Conservation (phyloP, 495 filamentous ascomycete species). For the Hypoxylon trugodes region DNA sequence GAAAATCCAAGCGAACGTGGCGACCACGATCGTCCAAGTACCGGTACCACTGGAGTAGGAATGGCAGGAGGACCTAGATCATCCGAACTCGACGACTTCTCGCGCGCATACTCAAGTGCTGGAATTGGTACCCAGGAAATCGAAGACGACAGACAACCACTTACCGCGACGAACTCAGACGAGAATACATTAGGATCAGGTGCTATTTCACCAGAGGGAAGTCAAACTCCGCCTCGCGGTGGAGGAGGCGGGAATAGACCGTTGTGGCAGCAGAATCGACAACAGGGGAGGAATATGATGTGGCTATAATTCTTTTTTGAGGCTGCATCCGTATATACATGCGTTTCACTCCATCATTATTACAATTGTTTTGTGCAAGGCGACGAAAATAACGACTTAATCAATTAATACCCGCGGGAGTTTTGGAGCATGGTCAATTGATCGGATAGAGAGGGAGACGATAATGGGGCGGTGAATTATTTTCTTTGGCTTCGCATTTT, state of each 20-base stretch:
- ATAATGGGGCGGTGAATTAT: no score
- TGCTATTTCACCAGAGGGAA: slow-evolving; percentile 16
- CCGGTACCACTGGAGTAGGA: background rate
- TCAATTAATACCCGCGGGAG: no score
- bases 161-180: slow-evolving; percentile 34
- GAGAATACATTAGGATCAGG: slow-evolving; percentile 9
- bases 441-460: no score
- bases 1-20: slow-evolving; percentile 25
- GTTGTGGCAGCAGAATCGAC: slow-evolving; percentile 60
- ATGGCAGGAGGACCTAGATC: slow-evolving; percentile 30
- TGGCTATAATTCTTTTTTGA: slow-evolving; percentile 49
- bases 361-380: background rate
- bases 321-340: background rate
- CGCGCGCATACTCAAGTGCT: slow-evolving; percentile 49
- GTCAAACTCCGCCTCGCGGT: slow-evolving; percentile 9
- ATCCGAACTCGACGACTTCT: slow-evolving; percentile 54
- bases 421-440: no score
- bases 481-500: no score
- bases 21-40: background rate
- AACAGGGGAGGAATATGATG: slow-evolving; percentile 56
- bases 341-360: background rate
- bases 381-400: no score
- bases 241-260: slow-evolving; percentile 36
- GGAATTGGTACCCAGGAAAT: slow-evolving; percentile 54
- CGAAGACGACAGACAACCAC: slow-evolving; percentile 31